These are phyloP conservation scores for Euphorbia peplus DNA, from an alignment of 345 rosid species.

Conservation along the genomic window DNA sequence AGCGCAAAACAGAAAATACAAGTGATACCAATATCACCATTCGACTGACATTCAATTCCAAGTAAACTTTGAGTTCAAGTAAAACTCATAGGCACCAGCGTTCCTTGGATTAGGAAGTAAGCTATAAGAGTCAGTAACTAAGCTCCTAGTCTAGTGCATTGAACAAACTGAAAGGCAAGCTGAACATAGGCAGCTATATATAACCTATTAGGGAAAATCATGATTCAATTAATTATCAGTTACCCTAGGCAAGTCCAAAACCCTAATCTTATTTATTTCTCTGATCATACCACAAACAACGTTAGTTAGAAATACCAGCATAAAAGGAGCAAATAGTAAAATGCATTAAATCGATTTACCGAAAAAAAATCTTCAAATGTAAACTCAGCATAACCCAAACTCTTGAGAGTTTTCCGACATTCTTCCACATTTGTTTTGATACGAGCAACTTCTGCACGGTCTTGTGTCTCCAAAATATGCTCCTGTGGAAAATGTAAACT, in stretches of 20 bases:
- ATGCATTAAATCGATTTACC: too few species aligned
- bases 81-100: background rate
- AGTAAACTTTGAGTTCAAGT: background rate
- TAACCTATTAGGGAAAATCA: too few species aligned
- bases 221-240: too few species aligned
- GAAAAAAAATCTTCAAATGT: slow-evolving; percentile 97
- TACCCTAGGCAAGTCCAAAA: too few species aligned
- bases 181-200: too few species aligned
- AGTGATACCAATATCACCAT: too few species aligned
- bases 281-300: background rate
- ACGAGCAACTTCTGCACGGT: slow-evolving; percentile 76
- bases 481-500: too few species aligned
- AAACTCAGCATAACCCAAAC: slow-evolving; percentile 85
- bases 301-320: background rate
- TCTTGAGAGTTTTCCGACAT: slow-evolving; percentile 84
- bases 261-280: background rate
- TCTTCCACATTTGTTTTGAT: slow-evolving; percentile 80
- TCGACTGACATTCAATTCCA: too few species aligned
- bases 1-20: background rate
- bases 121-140: background rate
- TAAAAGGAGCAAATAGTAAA: background rate
- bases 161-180: background rate
- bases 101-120: background rate
- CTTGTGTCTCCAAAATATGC: slow-evolving; percentile 78
- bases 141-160: too few species aligned